Conservation (phyloP, 192 early-diverging fungal genomes). For the Pilobolus umbonatus region DNA sequence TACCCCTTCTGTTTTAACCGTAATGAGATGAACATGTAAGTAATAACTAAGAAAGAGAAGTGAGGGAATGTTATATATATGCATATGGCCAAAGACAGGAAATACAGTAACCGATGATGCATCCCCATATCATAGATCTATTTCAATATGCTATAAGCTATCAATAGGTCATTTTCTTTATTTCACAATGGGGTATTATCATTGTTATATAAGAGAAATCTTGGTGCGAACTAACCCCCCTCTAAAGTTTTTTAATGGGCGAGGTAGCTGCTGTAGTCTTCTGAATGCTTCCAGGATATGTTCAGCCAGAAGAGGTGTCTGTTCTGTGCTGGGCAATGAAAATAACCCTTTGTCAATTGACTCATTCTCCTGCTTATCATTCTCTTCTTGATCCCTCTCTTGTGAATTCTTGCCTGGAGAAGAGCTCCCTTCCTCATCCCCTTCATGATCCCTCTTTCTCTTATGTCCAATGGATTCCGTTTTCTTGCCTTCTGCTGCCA, state of each 20-base stretch:
- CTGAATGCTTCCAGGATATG: slow-evolving; percentile 96
- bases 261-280: slow-evolving; percentile 67
- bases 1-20: too few species aligned
- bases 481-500: slow-evolving; percentile 29
- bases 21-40: too few species aligned
- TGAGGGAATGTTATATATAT: too few species aligned
- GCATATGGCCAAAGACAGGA: too few species aligned
- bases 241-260: slow-evolving; percentile 72
- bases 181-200: too few species aligned
- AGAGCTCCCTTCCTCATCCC: neutral
- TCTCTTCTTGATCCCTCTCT: neutral
- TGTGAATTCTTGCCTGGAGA: neutral
- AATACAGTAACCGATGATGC: too few species aligned
- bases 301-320: slow-evolving; percentile 72
- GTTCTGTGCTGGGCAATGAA: slow-evolving; percentile 70
- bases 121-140: too few species aligned
- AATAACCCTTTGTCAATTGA: slow-evolving; percentile 61
- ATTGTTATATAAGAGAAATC: slow-evolving; percentile 69
- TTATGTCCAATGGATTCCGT: slow-evolving; percentile 6
- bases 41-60: too few species aligned
- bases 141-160: too few species aligned
- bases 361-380: slow-evolving; percentile 18
- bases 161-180: too few species aligned
- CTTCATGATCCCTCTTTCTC: slow-evolving; percentile 11
- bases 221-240: slow-evolving; percentile 70